A percentile compares a stretch with the other conserved stretches of the same genome.
Evolutionary conservation across 257 asterid genomes (phyloP).

Genomic region (Linderniella brevidens): DNA sequence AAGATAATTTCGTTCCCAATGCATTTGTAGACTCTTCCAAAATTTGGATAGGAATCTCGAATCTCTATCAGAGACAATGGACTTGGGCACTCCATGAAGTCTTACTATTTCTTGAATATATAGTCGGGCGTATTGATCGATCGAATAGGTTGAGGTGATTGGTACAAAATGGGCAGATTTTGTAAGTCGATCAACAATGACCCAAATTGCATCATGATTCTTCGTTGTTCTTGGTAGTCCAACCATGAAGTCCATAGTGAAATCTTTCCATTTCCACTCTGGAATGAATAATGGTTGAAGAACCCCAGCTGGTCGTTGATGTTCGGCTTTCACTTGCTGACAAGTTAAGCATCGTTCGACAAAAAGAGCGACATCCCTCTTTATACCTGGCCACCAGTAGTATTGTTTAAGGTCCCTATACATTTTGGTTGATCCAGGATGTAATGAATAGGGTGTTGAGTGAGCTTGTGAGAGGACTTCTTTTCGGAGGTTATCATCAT

Average conservation of each 20-base stretch:
- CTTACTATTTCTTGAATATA: background rate
- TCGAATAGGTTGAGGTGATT: background rate
- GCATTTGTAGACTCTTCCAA: background rate
- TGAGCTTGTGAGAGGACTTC: background rate
- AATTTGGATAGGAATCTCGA: background rate
- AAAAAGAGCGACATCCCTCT: background rate
- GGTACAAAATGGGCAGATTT: background rate
- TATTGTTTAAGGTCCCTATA: background rate
- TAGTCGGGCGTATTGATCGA: background rate
- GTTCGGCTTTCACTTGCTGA: constrained; percentile 1
- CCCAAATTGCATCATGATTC: background rate
- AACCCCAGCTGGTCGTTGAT: background rate
- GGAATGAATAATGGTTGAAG: background rate
- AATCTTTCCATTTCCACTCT: background rate
- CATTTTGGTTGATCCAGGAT: background rate
- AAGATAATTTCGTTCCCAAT: background rate
- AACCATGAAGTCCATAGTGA: constrained; percentile 1
- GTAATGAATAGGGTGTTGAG: background rate
- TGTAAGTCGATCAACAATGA: background rate
- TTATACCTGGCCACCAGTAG: constrained; percentile 5
- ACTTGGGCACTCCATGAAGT: background rate
- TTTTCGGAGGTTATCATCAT: background rate
- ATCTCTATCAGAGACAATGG: background rate
- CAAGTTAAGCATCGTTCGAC: constrained; percentile 1
- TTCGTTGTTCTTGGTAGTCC: background rate